A percentile compares a stretch with the other conserved stretches of the same genome.
These are phyloP conservation scores for Zarea fungicola DNA, from an alignment of 2,329 filamentous ascomycete genomes.

Conservation along the genomic window DNA sequence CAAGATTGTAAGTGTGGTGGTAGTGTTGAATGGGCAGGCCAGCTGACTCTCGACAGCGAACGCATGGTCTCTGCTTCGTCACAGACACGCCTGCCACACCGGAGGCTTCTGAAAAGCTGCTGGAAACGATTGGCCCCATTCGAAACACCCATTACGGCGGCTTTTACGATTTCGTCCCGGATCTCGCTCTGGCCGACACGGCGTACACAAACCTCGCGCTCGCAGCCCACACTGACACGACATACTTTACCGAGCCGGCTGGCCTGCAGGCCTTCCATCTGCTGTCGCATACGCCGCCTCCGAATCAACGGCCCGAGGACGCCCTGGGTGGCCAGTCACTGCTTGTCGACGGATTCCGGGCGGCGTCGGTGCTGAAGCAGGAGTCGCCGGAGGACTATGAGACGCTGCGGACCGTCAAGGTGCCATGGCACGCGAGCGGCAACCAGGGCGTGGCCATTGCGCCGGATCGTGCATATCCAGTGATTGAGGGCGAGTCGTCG, in stretches of 20 bases:
- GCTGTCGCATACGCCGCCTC: slow-evolving; percentile 59
- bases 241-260: slow-evolving; percentile 90
- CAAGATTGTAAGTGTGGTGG: slow-evolving; percentile 55
- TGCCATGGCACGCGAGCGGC: slow-evolving; percentile 83
- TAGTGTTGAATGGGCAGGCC: too few species aligned
- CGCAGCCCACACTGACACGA: slow-evolving; percentile 85
- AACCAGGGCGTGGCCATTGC: slow-evolving; percentile 79
- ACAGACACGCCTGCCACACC: slow-evolving; percentile 61
- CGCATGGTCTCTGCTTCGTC: slow-evolving; percentile 74
- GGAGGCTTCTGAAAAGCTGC: slow-evolving; percentile 64
- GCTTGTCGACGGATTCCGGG: slow-evolving; percentile 81
- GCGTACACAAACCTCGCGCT: slow-evolving; percentile 85
- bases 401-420: slow-evolving; percentile 47
- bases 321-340: slow-evolving; percentile 67
- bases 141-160: slow-evolving; percentile 85
- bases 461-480: slow-evolving; percentile 64
- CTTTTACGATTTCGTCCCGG: slow-evolving; percentile 77
- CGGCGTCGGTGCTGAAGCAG: slow-evolving; percentile 53
- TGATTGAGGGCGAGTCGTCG: slow-evolving; percentile 56
- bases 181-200: slow-evolving; percentile 82
- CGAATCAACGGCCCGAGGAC: slow-evolving; percentile 27
- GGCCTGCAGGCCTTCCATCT: slow-evolving; percentile 92
- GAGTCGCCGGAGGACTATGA: slow-evolving; percentile 53
- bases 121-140: slow-evolving; percentile 81
- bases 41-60: slow-evolving; percentile 41